Conservation (phyloP, 75 land plant genomes). For the Picea sitchensis region DNA sequence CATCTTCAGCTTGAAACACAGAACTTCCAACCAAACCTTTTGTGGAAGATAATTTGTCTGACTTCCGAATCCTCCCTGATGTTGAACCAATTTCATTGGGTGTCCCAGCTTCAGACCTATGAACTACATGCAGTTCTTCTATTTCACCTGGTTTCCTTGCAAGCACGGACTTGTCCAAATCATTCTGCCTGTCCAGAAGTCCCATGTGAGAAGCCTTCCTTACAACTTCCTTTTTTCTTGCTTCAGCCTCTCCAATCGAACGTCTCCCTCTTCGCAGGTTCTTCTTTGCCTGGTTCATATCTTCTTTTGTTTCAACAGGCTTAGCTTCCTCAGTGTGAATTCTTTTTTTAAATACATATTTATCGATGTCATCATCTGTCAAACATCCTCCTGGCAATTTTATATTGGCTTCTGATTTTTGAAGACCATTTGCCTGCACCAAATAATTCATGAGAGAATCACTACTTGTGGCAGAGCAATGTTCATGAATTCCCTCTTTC, state of each 20-base stretch:
- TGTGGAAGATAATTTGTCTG: background rate
- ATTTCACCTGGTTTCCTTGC: background rate
- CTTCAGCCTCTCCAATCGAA: background rate
- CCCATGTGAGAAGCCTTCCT: conserved; percentile 4
- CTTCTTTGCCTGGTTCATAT: background rate
- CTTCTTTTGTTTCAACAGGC: background rate
- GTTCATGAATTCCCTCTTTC: background rate
- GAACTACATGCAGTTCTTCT: background rate
- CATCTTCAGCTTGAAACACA: background rate
- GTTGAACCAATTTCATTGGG: background rate
- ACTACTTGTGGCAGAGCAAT: background rate
- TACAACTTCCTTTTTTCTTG: conserved; percentile 5
- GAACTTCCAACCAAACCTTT: background rate
- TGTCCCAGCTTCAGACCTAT: background rate
- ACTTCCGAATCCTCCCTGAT: background rate
- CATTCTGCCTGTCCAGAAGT: background rate
- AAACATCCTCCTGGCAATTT: background rate
- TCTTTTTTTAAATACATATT: background rate
- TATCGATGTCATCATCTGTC: background rate
- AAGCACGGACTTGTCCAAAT: background rate
- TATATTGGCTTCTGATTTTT: background rate
- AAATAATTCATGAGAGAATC: background rate
- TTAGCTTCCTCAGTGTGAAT: background rate
- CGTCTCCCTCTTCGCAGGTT: background rate
- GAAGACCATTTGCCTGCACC: background rate